phyloP scores from a whole-genome alignment of 2,329 filamentous ascomycete species.

The Penicillium palitans region DNA sequence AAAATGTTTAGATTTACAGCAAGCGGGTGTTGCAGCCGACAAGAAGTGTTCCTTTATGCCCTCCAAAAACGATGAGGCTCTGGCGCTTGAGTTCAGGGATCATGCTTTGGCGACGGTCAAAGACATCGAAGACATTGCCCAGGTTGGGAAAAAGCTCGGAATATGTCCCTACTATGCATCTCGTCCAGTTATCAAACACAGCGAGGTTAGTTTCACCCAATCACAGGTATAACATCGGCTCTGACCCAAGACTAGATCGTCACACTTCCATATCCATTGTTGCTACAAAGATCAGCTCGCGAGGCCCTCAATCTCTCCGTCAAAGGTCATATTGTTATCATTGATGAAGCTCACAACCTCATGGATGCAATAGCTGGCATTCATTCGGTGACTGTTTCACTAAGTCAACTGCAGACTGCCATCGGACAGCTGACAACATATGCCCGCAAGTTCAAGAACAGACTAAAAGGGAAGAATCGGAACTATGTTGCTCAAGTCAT shows the following conservation, averaged over 20 bases:
- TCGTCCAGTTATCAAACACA: slow-evolving; percentile 73
- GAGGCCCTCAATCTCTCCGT: slow-evolving; percentile 85
- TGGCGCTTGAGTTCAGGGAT: slow-evolving; percentile 81
- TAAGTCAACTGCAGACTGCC: slow-evolving; percentile 71
- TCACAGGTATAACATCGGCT: background rate
- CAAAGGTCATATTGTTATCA: slow-evolving; percentile 86
- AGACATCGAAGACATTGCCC: slow-evolving; percentile 88
- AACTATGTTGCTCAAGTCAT: slow-evolving; percentile 88
- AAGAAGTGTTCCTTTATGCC: slow-evolving; percentile 76
- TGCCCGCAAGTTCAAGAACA: slow-evolving; percentile 82
- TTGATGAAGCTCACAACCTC: slow-evolving; percentile 96
- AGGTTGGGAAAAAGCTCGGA: slow-evolving; percentile 72
- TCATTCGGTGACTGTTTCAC: slow-evolving; percentile 73
- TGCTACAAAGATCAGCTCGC: slow-evolving; percentile 81
- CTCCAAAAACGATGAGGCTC: slow-evolving; percentile 69
- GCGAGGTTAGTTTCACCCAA: slow-evolving; percentile 57
- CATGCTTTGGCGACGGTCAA: slow-evolving; percentile 78
- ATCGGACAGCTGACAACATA: slow-evolving; percentile 77
- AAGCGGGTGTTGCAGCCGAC: slow-evolving; percentile 61
- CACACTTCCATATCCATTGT: slow-evolving; percentile 85
- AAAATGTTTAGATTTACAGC: slow-evolving; percentile 84
- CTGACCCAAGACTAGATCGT: slow-evolving; percentile 60
- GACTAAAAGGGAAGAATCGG: slow-evolving; percentile 84
- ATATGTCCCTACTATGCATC: slow-evolving; percentile 98
- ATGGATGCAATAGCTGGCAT: slow-evolving; percentile 92